Evolutionary conservation across 176 grass and related monocot species (phyloP).

Genomic region (Avena insularis): DNA sequence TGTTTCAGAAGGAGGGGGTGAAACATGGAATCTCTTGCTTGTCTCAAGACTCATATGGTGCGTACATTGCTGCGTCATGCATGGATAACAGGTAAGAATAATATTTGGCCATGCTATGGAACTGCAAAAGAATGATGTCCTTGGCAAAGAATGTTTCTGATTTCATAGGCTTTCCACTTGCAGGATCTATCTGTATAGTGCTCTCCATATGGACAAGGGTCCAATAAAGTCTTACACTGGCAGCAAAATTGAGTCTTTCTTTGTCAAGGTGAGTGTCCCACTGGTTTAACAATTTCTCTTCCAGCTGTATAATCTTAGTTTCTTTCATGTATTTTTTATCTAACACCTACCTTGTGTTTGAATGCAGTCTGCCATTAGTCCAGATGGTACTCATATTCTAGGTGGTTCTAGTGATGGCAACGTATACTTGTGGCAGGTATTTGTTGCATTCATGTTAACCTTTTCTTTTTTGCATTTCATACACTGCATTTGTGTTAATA

Average conservation of each 20-base stretch:
- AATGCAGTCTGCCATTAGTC: slow-evolving; percentile 81
- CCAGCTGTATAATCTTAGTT: not conserved
- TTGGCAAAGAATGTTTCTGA: slow-evolving; percentile 15
- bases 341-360: slow-evolving; percentile 14
- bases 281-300: slow-evolving; percentile 7
- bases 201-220: slow-evolving; percentile 78
- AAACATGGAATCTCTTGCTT: slow-evolving; percentile 91
- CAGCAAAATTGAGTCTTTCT: slow-evolving; percentile 97
- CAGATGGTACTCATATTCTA: slow-evolving; percentile 88
- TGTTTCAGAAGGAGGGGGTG: slow-evolving; percentile 64
- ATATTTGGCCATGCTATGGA: not conserved
- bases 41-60: slow-evolving; percentile 84
- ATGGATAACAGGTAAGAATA: slow-evolving; percentile 86
- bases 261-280: slow-evolving; percentile 66
- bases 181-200: slow-evolving; percentile 94
- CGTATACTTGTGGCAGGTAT: slow-evolving; percentile 90
- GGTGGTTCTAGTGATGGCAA: slow-evolving; percentile 88
- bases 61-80: slow-evolving; percentile 77
- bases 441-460: not conserved
- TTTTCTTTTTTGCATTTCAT: not conserved
- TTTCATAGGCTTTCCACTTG: slow-evolving; percentile 47
- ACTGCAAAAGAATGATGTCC: not conserved
- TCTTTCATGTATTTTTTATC: slow-evolving; percentile 15
- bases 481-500: slow-evolving; percentile 17
- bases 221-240: slow-evolving; percentile 75